Evolutionary conservation across 176 grass and related monocot species (phyloP).

Genomic region (Ananas comosus): DNA sequence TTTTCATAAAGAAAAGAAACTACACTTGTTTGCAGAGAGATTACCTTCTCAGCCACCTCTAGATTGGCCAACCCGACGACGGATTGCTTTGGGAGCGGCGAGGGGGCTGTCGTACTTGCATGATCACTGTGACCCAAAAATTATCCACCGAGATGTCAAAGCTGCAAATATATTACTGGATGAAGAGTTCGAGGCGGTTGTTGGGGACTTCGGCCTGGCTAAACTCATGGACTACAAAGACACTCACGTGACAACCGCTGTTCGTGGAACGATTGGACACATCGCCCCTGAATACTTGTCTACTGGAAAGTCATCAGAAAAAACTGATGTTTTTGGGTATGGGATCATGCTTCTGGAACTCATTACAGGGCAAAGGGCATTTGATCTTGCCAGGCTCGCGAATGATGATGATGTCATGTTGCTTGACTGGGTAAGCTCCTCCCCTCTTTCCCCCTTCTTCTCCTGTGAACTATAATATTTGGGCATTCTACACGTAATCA

Average conservation of each 20-base stretch:
- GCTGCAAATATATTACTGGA: constrained; percentile 56
- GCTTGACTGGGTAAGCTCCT: constrained; percentile 50
- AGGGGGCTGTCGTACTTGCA: constrained; percentile 63
- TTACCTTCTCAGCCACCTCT: constrained; percentile 35
- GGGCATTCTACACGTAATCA: neutral
- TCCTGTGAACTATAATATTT: neutral
- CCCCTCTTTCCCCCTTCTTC: neutral
- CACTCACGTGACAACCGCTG: constrained; percentile 49
- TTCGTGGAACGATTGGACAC: constrained; percentile 48
- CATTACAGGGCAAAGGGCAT: constrained; percentile 56
- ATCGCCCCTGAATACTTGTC: constrained; percentile 49
- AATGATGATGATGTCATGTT: constrained; percentile 59
- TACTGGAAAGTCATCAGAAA: constrained; percentile 49
- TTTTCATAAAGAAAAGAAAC: no score
- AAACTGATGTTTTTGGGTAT: constrained; percentile 59
- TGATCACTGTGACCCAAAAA: constrained; percentile 51
- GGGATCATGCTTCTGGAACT: constrained; percentile 61
- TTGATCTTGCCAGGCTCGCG: constrained; percentile 53
- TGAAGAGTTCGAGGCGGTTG: constrained; percentile 47
- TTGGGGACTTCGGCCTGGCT: constrained; percentile 57
- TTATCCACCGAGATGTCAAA: constrained; percentile 63
- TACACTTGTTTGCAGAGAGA: constrained; percentile 35
- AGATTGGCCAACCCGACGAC: constrained; percentile 38
- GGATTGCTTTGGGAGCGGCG: constrained; percentile 46
- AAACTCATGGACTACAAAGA: constrained; percentile 60